A percentile compares a stretch with the other conserved stretches of the same genome.
phyloP scores from a whole-genome alignment of 1,284 basidiomycete species.

The Cryptococcus floricola region DNA sequence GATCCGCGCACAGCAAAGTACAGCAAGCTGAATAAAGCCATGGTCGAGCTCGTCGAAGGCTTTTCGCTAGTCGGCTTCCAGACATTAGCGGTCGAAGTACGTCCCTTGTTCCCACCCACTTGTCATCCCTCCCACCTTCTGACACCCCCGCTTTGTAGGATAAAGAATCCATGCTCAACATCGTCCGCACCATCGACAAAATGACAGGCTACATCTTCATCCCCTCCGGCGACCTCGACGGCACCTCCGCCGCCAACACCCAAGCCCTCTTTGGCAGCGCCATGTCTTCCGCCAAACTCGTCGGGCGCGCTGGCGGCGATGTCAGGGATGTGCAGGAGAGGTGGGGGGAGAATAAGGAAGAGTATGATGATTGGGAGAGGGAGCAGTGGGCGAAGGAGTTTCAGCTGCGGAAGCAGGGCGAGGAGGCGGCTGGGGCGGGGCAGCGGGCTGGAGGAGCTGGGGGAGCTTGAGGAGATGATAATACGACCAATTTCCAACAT shows the following conservation, averaged over 20 bases:
- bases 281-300: slow-evolving; percentile 54
- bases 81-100: slow-evolving; percentile 88
- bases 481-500: too few species aligned
- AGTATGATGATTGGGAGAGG: slow-evolving; percentile 73
- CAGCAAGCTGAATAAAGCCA: slow-evolving; percentile 75
- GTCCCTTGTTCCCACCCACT: slow-evolving; percentile 18
- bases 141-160: slow-evolving; percentile 56
- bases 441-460: too few species aligned
- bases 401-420: slow-evolving; percentile 19
- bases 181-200: slow-evolving; percentile 76
- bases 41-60: slow-evolving; percentile 89
- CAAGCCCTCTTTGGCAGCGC: slow-evolving; percentile 64
- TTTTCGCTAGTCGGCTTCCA: slow-evolving; percentile 94
- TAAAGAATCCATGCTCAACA: slow-evolving; percentile 84
- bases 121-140: neutral
- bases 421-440: too few species aligned
- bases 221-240: slow-evolving; percentile 53
- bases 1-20: slow-evolving; percentile 64
- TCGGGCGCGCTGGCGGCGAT: slow-evolving; percentile 53
- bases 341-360: slow-evolving; percentile 74
- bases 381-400: slow-evolving; percentile 50
- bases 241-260: slow-evolving; percentile 59
- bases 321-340: slow-evolving; percentile 80
- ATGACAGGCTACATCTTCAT: slow-evolving; percentile 84
- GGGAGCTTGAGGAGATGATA: too few species aligned